Evolutionary conservation across 345 rosid genomes (phyloP), one percentile per base, ranked within the genome.

Genomic region (Mercurialis annua): DNA sequence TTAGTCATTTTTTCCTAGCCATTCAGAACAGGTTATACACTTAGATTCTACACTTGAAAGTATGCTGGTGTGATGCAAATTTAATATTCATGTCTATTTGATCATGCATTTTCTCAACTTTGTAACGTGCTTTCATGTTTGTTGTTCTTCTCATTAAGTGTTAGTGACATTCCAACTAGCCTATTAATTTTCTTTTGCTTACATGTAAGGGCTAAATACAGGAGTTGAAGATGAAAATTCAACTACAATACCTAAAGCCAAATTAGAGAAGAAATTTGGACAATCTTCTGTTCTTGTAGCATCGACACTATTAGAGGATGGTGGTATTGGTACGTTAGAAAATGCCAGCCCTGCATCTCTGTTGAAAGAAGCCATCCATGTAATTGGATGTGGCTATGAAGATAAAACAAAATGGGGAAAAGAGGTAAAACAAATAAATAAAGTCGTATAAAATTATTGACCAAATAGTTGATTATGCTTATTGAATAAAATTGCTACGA

Each of bases 361-460:
- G 49, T 87, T 89, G 38, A 81, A 79, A 74, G 92, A 89, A 82
- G 92, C 90, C 27, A 85, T 86, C 70, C 95, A 89, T 73, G 95
- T 85, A 66, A 86, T 86, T 64, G 79, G 88, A 70, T 85, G 92
- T 50, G 86, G 86, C 54, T 86, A 86, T 0, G 92, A 89, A 81
- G 88, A 83, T 63, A 82, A 79, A 76, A 84, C 90, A 46, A 87
- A 89, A 68, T 89, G 95, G 95, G 92, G 95, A 55, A 89, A 83
- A 80, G 92, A 86, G 88, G 92, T 86, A 77, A 74, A 68, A 40
- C n/a, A 24, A 29, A 26, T 42, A 17, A 33, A 40, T 43, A 23
- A 26, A 52, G 44, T 47, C 56, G 44, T 15, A 10, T 56, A 2
- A 15, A 29, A 67, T 27, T 27, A 43, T 33, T 63, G 23, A 12